Conservation (phyloP, 768 basidiomycete genomes). For the Psilocybe tampanensis region DNA sequence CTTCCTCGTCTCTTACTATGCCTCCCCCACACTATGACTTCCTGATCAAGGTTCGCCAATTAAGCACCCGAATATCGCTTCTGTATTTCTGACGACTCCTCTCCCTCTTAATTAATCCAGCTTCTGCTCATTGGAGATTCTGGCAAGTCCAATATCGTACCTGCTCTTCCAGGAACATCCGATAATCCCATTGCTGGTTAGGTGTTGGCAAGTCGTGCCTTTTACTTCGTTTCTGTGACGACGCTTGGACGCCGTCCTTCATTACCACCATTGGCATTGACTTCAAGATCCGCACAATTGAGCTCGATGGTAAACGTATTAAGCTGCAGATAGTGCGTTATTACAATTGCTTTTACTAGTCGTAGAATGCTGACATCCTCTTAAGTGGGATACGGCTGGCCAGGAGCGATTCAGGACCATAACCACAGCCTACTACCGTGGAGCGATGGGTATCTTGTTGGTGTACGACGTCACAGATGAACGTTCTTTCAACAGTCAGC, state of each 20-base stretch:
- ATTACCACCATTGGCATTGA: conserved; percentile 99
- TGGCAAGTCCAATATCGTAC: conserved; percentile 47
- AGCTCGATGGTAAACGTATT: conserved; percentile 96
- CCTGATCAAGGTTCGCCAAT: conserved; percentile 76
- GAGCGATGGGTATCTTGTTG: conserved; percentile 97
- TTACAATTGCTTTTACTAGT: background rate
- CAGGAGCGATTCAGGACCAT: conserved; percentile 99
- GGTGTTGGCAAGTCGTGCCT: conserved; percentile 98
- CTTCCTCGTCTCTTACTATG: conserved; percentile 44
- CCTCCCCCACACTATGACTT: conserved; percentile 97
- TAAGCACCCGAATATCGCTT: background rate
- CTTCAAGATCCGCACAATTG: conserved; percentile 99
- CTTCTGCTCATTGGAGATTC: conserved; percentile 96
- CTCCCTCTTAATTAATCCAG: conserved; percentile 38
- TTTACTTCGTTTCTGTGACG: conserved; percentile 97
- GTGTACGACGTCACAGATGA: conserved; percentile 99
- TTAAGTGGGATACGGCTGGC: conserved; percentile 97
- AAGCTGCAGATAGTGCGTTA: conserved; percentile 95
- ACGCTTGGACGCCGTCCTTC: conserved; percentile 99
- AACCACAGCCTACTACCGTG: conserved; percentile 98
- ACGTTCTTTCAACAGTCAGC: conserved; percentile 92
- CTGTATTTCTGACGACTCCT: conserved; percentile 11
- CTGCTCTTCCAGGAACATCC: too few relatives aligned
- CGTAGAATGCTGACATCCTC: background rate
- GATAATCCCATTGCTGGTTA: conserved; percentile 21